Evolutionary conservation across 2,329 filamentous ascomycete species (phyloP).

Genomic region (Ophiostoma pallidulum): DNA sequence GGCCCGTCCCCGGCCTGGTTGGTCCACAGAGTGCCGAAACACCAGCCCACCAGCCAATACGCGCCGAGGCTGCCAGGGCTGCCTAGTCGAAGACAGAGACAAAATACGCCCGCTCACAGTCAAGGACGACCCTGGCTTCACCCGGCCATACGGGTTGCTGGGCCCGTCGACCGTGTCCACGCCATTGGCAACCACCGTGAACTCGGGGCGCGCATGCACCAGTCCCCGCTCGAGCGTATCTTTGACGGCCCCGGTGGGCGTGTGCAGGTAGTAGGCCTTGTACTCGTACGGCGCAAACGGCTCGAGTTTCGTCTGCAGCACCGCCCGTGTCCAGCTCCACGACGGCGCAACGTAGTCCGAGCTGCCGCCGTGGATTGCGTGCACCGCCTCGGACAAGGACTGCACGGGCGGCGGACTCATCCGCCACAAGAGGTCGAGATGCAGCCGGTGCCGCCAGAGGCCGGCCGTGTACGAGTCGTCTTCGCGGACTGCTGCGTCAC

Average conservation of each 20-base stretch:
- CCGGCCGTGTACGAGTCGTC: slow-evolving; percentile 2
- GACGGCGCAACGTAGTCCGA: neutral
- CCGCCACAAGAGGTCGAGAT: neutral
- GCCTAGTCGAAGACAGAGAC: neutral
- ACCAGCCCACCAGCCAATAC: no score
- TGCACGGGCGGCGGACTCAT: neutral
- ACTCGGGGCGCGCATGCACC: neutral
- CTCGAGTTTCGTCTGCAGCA: neutral
- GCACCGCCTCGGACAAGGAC: neutral
- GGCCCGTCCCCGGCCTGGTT: neutral
- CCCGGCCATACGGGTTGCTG: neutral
- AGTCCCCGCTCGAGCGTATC: neutral
- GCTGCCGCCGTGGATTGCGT: neutral
- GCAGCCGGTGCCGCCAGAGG: neutral
- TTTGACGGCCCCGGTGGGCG: neutral
- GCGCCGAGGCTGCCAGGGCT: no score
- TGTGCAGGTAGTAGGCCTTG: neutral
- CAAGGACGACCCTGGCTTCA: neutral
- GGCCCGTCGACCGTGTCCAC: neutral
- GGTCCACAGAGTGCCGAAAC: neutral
- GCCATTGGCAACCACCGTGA: neutral
- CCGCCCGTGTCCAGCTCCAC: neutral
- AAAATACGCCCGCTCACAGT: neutral
- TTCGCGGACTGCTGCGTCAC: no score
- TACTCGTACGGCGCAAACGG: neutral